phyloP scores from a whole-genome alignment of 2,329 filamentous ascomycete species.

The Pseudopyrenochaeta lycopersici region DNA sequence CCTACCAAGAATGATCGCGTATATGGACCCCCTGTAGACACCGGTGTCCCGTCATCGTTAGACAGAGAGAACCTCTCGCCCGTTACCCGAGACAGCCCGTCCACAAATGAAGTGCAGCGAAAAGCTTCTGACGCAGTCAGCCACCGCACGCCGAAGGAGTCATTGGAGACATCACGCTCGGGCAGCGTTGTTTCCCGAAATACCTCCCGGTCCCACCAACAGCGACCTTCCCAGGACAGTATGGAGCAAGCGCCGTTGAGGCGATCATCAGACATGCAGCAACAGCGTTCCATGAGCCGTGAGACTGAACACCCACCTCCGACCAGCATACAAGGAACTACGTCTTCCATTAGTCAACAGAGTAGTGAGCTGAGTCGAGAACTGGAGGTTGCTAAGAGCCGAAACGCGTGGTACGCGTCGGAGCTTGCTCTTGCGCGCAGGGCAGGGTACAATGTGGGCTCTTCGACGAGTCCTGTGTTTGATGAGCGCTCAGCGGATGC shows the following conservation, averaged over 20 bases:
- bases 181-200: conserved; percentile 45
- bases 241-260: conserved; percentile 45
- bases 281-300: conserved; percentile 39
- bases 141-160: conserved; percentile 44
- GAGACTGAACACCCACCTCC: conserved; percentile 58
- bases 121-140: conserved; percentile 42
- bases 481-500: conserved; percentile 80
- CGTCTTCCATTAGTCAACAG: conserved; percentile 67
- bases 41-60: conserved; percentile 50
- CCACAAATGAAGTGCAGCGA: conserved; percentile 31
- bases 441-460: conserved; percentile 81
- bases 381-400: conserved; percentile 81
- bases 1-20: conserved; percentile 60
- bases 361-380: conserved; percentile 84
- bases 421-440: conserved; percentile 92
- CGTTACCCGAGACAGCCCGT: conserved; percentile 53
- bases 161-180: conserved; percentile 46
- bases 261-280: conserved; percentile 43
- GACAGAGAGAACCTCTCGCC: conserved; percentile 60
- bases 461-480: conserved; percentile 74
- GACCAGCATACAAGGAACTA: conserved; percentile 68
- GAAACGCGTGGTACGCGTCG: conserved; percentile 96
- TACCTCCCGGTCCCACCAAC: conserved; percentile 57
- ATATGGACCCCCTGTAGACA: conserved; percentile 53
- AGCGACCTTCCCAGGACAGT: conserved; percentile 70